Evolutionary conservation across 148 eudicot genomes (phyloP).

Genomic region (Rhododendron ferrugineum): DNA sequence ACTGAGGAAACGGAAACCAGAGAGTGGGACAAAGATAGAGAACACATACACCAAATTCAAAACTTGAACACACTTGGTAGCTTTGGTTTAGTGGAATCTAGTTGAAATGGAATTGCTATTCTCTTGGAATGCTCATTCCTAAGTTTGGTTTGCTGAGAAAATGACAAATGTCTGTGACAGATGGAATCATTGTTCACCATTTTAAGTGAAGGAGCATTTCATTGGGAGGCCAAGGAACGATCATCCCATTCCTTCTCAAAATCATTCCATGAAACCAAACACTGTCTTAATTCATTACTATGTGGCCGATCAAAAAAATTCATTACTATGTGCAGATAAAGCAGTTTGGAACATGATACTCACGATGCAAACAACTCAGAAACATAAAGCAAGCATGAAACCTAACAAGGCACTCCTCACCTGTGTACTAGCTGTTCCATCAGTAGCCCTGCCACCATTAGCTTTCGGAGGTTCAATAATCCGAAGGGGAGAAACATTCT

Average conservation of each 20-base stretch:
- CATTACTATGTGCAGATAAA: not conserved
- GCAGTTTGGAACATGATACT: not conserved
- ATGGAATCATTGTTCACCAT: not conserved
- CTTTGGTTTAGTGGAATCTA: not conserved
- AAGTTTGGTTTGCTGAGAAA: not conserved
- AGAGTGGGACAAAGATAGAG: not conserved
- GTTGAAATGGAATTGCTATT: not conserved
- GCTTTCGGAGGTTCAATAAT: slow-evolving; percentile 88
- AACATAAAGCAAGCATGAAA: not conserved
- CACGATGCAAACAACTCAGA: not conserved
- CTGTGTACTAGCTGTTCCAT: slow-evolving; percentile 47
- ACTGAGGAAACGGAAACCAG: not conserved
- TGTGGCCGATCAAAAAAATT: no score
- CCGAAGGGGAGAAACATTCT: slow-evolving; percentile 63
- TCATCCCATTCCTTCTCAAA: not conserved
- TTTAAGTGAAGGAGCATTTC: not conserved
- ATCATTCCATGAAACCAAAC: not conserved
- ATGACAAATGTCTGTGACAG: not conserved
- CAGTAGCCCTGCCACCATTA: slow-evolving; percentile 41
- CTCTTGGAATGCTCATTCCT: not conserved
- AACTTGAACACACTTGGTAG: not conserved
- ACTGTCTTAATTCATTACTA: not conserved
- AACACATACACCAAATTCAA: not conserved
- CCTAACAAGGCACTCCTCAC: slow-evolving; percentile 28
- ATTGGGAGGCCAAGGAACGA: not conserved